These are phyloP conservation scores for cucumber (Cucumis sativus) DNA, from an alignment of 306 rosid species.

Conservation along the genomic window DNA sequence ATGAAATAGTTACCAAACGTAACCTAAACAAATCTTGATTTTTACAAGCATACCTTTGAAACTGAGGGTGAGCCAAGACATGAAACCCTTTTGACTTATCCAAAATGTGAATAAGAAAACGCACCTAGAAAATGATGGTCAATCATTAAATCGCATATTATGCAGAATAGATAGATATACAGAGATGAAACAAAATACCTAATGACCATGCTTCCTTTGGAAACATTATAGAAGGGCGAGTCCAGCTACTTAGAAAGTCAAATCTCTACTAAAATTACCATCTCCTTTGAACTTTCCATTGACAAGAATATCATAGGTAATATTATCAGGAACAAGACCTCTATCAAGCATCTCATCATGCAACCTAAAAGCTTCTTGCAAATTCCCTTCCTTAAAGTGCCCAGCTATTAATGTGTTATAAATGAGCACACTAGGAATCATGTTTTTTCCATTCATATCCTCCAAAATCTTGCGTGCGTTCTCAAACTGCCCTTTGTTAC, in stretches of 20 bases:
- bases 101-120: neutral
- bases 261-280: neutral
- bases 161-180: neutral
- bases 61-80: neutral
- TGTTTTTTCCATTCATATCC: constrained; percentile 34
- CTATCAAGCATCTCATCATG: constrained; percentile 81
- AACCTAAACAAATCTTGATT: neutral
- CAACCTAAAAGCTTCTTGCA: constrained; percentile 57
- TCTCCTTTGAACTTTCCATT: constrained; percentile 20
- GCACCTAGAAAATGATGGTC: neutral
- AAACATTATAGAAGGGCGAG: neutral
- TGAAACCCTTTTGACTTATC: neutral
- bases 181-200: neutral
- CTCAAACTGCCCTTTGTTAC: constrained; percentile 47
- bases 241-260: neutral
- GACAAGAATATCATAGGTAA: constrained; percentile 55
- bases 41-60: neutral
- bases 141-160: neutral
- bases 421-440: constrained; percentile 42
- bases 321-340: constrained; percentile 55
- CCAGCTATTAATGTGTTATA: constrained; percentile 62
- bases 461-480: constrained; percentile 44
- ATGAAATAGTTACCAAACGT: too few species aligned
- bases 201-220: neutral
- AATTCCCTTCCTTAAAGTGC: constrained; percentile 52